Conservation (phyloP, 2,329 filamentous ascomycete genomes). For the Fusarium xylarioides region DNA sequence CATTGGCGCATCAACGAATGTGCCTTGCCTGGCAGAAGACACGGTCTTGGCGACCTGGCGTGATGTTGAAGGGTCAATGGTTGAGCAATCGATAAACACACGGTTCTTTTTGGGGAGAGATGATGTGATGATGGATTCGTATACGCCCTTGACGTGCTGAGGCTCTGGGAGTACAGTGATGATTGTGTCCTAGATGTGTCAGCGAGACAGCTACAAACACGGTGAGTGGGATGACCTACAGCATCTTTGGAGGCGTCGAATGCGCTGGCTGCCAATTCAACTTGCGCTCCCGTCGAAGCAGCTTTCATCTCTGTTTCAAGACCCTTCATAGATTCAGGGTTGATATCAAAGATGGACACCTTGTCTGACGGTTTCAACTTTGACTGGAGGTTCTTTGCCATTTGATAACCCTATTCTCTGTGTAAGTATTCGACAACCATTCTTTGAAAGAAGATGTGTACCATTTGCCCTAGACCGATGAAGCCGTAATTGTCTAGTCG, state of each 20-base stretch:
- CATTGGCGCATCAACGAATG: constrained; percentile 95
- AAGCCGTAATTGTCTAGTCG: constrained; percentile 66
- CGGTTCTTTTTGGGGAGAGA: constrained; percentile 65
- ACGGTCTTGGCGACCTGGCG: constrained; percentile 78
- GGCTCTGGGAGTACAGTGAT: constrained; percentile 92
- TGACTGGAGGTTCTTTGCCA: constrained; percentile 69
- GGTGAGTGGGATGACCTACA: constrained; percentile 52
- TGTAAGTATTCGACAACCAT: not conserved
- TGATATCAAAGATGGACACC: constrained; percentile 66
- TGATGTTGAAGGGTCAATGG: constrained; percentile 91
- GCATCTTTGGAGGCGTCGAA: constrained; percentile 61
- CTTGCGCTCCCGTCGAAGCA: constrained; percentile 55
- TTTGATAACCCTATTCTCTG: constrained; percentile 63
- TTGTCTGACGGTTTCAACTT: constrained; percentile 62
- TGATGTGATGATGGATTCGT: constrained; percentile 75
- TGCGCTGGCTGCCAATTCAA: constrained; percentile 56
- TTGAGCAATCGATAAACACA: constrained; percentile 95
- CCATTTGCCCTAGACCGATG: constrained; percentile 70
- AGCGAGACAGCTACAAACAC: not conserved
- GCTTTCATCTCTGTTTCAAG: constrained; percentile 59
- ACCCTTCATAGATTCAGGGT: constrained; percentile 56
- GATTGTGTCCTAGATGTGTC: constrained; percentile 73
- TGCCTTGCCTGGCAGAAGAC: constrained; percentile 69
- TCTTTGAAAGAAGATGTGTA: constrained; percentile 42
- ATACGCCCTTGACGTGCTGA: constrained; percentile 85